Base-by-base conservation (phyloP, 108 stramenopile genomes). In the Skeletonema grethae region DNA sequence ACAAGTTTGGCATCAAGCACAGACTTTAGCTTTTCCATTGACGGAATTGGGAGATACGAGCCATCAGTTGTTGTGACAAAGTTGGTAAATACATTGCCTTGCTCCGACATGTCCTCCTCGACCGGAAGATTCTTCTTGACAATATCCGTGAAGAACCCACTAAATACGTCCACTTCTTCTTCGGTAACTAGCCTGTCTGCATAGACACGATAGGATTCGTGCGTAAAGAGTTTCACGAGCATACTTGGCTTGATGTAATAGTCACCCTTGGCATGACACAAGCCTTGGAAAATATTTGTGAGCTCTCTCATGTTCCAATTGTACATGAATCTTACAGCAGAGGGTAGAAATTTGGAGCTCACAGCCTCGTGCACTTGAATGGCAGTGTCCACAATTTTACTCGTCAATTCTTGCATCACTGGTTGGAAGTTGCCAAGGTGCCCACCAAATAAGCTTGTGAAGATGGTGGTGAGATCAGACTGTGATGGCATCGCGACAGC, bases 301-400 rank as follows among this genome's bases (percentile, higher is more conserved):
- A 95, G 76, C 56, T 96, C 96, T 45, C 96, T 90, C 90, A 96
- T 91, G 81, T 94, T 95, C 94, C 94, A 96, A 73, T 94, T 95
- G 79, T 96, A 96, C 70, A 92, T 92, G 77, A 95, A 95, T 65
- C 89, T 88, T 18, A 89, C 72, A 18, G 94, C 93, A 15, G 90
- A 89, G 18, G 96, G 96, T 2, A 96, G 68, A 82, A 96, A 95
- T 63, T 88, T 91, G 18, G 86, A 39, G 48, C 75, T 71, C 13
- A 96, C 89, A 28, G 70, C 70, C n/a, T 87, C 77, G 59, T 94
- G 88, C n/a, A 96, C 68, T 15, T 73, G 79, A 57, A 96, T 93
- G 13, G 93, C 83, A 22, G 91, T 86, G 12, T 91, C 84, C 29
- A 93, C 93, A 22, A 96, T 74, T 22, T 83, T 82, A 24, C 68